A percentile compares a stretch with the other conserved stretches of the same genome.
These are phyloP conservation scores for Aulographum hederae DNA, from an alignment of 2,329 filamentous ascomycete species.

Conservation along the genomic window DNA sequence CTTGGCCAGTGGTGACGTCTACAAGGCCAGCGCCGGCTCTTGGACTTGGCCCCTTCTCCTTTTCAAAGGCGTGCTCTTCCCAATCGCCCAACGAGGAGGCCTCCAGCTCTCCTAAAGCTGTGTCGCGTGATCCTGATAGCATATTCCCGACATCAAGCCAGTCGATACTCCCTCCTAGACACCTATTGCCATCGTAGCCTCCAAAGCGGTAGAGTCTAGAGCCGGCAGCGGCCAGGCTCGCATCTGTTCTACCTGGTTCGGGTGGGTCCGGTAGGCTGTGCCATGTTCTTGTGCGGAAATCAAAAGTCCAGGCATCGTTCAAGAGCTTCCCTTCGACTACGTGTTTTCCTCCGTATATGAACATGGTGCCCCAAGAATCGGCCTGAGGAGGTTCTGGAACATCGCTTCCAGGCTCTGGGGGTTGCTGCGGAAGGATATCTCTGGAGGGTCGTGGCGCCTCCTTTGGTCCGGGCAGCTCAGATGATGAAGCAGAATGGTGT, in stretches of 20 bases:
- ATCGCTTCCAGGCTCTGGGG: conserved; percentile 20
- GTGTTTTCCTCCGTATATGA: conserved; percentile 29
- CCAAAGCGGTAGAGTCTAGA: conserved; percentile 30
- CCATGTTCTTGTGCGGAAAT: conserved; percentile 31
- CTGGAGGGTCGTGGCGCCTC: conserved; percentile 9
- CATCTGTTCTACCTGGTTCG: conserved; percentile 15
- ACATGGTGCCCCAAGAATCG: conserved; percentile 28
- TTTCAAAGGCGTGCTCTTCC: not conserved
- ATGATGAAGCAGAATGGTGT: conserved; percentile 18
- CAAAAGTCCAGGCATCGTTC: conserved; percentile 33
- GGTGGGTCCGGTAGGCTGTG: conserved; percentile 28
- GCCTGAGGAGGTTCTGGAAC: conserved; percentile 21
- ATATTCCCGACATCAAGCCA: conserved; percentile 16
- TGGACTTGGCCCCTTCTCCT: conserved; percentile 18
- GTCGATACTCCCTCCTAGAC: conserved; percentile 10
- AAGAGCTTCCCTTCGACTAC: conserved; percentile 5
- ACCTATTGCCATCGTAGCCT: conserved; percentile 12
- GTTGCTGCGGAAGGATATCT: conserved; percentile 16
- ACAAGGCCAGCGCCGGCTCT: conserved; percentile 26
- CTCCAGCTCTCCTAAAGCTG: conserved; percentile 5
- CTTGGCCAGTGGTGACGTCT: conserved; percentile 31
- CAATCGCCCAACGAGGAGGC: conserved; percentile 12
- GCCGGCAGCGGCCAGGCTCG: conserved; percentile 26
- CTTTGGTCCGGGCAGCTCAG: conserved; percentile 20
- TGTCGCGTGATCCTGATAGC: conserved; percentile 15